Base-by-base conservation (phyloP, 164 flowering plant species). In the Macadamia tetraphylla region DNA sequence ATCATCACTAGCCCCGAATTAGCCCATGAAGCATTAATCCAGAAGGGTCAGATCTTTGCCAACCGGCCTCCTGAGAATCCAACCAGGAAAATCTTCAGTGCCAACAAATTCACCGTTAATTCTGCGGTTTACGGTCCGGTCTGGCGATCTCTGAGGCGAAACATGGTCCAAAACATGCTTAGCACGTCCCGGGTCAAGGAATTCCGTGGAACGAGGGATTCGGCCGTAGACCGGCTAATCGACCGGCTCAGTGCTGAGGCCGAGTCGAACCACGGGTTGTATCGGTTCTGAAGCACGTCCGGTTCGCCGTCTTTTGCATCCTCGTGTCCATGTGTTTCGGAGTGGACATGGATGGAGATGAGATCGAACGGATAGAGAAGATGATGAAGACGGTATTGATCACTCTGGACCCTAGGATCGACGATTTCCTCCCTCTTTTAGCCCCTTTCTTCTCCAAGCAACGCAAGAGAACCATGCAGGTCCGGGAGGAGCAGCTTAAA, bases 131-230 rank as follows among this genome's bases (percentile, higher is more conserved):
- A 94, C 70, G 98, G 97, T 31, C 83, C 95, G 0, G 86, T 82
- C 3, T 94, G 98, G 98, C 79, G 97, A 29, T 87, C 98, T 0
- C 80, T 94, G 64, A 69, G 98, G 62, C 81, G 88, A 43, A 94
- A 94, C 82, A 83, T 94, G 97, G 98, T 94, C n/a, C 92, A 87
- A 66, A 87, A 83, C 69, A 82, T 82, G 90, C 92, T 91, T 31
- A 84, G 82, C 71, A 59, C 92, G 14, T 60, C 69, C n/a, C 69
- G 86, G 69, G 65, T 92, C 15, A 79, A 62, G 65, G 95, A 82
- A 65, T 94, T 94, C 62, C 74, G 71, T 4, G 3, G 31, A 1
- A 80, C 82, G 1, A 68, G 90, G n/a, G 66, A 71, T 6, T 61
- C 62, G 7, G 88, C 97, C 4, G 86, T 94, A 92, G 97, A 94